phyloP scores from a whole-genome alignment of 139 green algal species.

The Auxenochlorella pyrenoidosa region DNA sequence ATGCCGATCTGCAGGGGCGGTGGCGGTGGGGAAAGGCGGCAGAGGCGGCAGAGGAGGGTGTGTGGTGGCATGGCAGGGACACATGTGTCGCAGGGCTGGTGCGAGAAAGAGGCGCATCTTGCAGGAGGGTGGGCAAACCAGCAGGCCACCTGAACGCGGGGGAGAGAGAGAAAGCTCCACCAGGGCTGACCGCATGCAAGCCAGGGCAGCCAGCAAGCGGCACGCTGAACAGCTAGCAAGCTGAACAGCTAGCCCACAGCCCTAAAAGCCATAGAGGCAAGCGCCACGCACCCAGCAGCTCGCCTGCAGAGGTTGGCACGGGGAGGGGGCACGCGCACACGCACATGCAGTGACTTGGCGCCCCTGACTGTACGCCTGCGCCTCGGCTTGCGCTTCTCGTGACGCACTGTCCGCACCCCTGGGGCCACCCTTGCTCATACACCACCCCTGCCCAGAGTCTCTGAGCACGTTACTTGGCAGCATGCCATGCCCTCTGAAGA shows the following conservation, averaged over 20 bases:
- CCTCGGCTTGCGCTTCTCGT: too few relatives aligned
- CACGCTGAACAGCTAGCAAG: neutral
- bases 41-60: neutral
- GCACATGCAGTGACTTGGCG: neutral
- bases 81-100: too few relatives aligned
- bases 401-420: too few relatives aligned
- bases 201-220: neutral
- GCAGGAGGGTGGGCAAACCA: neutral
- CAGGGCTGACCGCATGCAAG: neutral
- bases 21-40: neutral
- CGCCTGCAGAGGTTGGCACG: neutral
- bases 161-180: neutral
- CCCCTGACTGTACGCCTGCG: too few relatives aligned
- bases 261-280: neutral
- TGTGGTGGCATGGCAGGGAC: neutral
- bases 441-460: too few relatives aligned
- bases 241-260: neutral
- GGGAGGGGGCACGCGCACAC: too few relatives aligned
- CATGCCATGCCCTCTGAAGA: too few relatives aligned
- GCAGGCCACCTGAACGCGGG: neutral
- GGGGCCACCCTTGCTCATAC: too few relatives aligned
- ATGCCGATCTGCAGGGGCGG: slow-evolving; percentile 38
- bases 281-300: slow-evolving; percentile 10
- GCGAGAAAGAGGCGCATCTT: too few relatives aligned
- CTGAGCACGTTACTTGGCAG: too few relatives aligned